phyloP scores from a whole-genome alignment of 2,329 filamentous ascomycete genomes.

The Fusarium sp. region DNA sequence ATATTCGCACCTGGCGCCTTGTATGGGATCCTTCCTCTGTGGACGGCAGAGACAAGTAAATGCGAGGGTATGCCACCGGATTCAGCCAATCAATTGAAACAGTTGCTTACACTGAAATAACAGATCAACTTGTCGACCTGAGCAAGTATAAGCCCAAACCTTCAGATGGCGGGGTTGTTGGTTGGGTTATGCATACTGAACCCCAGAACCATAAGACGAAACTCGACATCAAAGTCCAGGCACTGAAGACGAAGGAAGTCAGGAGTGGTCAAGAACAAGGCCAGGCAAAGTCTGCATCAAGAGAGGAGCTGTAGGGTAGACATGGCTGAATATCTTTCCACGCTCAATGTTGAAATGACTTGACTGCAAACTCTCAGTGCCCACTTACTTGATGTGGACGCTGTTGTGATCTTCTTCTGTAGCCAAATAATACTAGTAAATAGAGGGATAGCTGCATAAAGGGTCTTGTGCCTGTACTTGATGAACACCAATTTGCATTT shows the following conservation, averaged over 20 bases:
- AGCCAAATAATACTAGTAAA: neutral
- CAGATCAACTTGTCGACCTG: constrained; percentile 44
- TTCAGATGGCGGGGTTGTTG: constrained; percentile 42
- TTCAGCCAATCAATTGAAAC: neutral
- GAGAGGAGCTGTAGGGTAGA: constrained; percentile 40
- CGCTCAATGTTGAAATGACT: neutral
- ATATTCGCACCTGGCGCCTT: constrained; percentile 64
- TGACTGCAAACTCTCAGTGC: neutral
- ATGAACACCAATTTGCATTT: neutral
- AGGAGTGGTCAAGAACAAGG: constrained; percentile 12
- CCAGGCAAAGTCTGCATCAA: constrained; percentile 17
- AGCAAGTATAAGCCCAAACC: constrained; percentile 43
- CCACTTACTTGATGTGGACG: neutral
- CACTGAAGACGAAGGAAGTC: constrained; percentile 43
- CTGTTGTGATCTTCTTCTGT: neutral
- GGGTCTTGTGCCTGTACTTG: neutral
- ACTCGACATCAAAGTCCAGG: constrained; percentile 50
- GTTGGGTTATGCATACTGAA: constrained; percentile 45
- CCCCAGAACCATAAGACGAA: constrained; percentile 47
- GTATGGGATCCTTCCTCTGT: constrained; percentile 60
- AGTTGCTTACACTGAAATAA: constrained; percentile 2
- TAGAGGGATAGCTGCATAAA: constrained; percentile 5
- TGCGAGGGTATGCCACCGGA: constrained; percentile 53
- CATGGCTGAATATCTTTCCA: neutral
- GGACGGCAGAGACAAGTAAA: constrained; percentile 55